Percentiles rank a stretch among this genome's conserved stretches.
These are phyloP conservation scores for Venustampulla echinocandica DNA, from an alignment of 495 filamentous ascomycete genomes.

Conservation along the genomic window DNA sequence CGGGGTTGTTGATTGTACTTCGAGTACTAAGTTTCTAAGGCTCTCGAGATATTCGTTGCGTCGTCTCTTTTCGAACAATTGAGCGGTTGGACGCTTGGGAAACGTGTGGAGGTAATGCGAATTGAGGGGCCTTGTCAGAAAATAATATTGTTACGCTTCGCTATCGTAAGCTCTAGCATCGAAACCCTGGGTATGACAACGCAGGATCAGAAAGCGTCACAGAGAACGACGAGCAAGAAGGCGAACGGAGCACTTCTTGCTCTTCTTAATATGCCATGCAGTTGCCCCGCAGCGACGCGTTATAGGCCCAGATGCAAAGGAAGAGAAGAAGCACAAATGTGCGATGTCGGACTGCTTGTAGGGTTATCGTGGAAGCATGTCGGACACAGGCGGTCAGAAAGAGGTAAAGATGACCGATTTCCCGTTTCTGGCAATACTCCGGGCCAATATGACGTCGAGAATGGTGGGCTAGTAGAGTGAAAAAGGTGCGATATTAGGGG, in stretches of 20 bases:
- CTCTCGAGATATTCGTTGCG: neutral
- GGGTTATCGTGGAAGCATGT: slow-evolving; percentile 18
- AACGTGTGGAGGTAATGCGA: too few species aligned
- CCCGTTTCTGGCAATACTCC: too few species aligned
- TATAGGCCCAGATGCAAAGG: slow-evolving; percentile 1
- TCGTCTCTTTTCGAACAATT: neutral
- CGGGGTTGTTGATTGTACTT: slow-evolving; percentile 5
- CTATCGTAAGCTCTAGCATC: too few species aligned
- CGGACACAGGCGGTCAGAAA: slow-evolving; percentile 5
- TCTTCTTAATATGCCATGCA: slow-evolving; percentile 8
- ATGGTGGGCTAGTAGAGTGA: too few species aligned
- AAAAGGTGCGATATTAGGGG: neutral
- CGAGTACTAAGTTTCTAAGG: neutral
- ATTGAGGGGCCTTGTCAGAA: too few species aligned
- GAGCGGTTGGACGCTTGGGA: too few species aligned
- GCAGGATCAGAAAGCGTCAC: neutral
- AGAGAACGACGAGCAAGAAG: slow-evolving; percentile 12
- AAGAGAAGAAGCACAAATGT: neutral
- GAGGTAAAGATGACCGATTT: neutral
- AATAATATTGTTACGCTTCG: too few species aligned
- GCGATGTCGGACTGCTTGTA: neutral
- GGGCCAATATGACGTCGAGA: too few species aligned
- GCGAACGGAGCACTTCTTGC: slow-evolving; percentile 18
- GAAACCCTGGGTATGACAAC: too few species aligned
- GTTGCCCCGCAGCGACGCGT: too few species aligned